Conservation (phyloP, 257 asterid species). For the Agastache rugosa region DNA sequence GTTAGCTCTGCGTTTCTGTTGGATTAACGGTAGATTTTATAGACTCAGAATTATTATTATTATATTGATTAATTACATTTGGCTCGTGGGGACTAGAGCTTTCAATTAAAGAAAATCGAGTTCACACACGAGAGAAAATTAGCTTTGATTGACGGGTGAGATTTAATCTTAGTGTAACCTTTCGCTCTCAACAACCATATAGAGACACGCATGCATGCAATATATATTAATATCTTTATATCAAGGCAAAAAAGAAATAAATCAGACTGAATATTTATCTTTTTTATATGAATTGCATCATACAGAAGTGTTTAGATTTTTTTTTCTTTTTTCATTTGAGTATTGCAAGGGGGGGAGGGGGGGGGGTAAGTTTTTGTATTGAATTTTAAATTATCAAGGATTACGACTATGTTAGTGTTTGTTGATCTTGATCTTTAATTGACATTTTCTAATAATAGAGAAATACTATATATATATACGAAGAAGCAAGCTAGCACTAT, state of each 20-base stretch:
- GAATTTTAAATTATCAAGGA: background rate
- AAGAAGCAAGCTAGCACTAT: background rate
- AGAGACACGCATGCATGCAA: slow-evolving; percentile 27
- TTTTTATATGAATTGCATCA: background rate
- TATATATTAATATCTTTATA: background rate
- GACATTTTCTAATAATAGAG: background rate
- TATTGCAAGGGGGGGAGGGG: too few relatives aligned
- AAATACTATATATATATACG: background rate
- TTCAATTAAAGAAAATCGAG: slow-evolving; percentile 1
- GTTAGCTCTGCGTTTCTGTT: background rate
- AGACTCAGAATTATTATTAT: background rate
- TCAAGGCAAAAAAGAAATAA: background rate
- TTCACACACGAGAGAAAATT: slow-evolving; percentile 18
- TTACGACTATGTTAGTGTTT: background rate
- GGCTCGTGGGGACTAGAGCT: slow-evolving; percentile 31
- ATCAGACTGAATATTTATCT: background rate
- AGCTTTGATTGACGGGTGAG: slow-evolving; percentile 42
- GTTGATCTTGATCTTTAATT: background rate
- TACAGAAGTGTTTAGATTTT: background rate
- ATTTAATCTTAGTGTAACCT: slow-evolving; percentile 15
- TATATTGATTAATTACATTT: slow-evolving; percentile 8
- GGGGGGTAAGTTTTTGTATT: too few relatives aligned
- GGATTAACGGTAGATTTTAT: slow-evolving; percentile 35
- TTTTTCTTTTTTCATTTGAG: background rate
- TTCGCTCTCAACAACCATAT: slow-evolving; percentile 39